Base-by-base conservation (phyloP, 2,329 filamentous ascomycete species). In the Coniochaeta pulveracea region DNA sequence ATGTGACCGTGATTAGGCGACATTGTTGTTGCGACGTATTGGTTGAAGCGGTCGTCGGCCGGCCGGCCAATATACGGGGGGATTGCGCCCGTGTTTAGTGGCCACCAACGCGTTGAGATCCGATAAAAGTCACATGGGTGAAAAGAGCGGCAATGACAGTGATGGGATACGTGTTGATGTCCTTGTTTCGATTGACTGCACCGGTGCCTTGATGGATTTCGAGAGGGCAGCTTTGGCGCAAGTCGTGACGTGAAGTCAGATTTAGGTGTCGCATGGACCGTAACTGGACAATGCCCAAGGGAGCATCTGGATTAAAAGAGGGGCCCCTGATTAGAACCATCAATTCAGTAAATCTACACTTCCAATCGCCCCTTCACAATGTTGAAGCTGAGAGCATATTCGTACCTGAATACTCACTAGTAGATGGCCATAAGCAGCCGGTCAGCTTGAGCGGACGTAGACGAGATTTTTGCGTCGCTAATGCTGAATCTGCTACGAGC, bases 1-100 rank as follows among this genome's bases (percentile, higher is more conserved):
- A 69, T 61, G 63, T 78, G 73, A 61, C 74, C 69, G 60, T 77
- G 76, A 58, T 68, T 62, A 61, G 76, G 63, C 56, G 76, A 76
- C 76, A 80, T 80, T 56, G 60, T 69, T 57, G 56, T 56, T 57
- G 59, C 58, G 51, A 54, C 54, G 55, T 58, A 63, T 59, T 64
- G 64, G 54, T 56, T 58, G 58, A 57, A 58, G 61, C 55, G 49
- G 54, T 54, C 46, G 53, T 58, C 55, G 57, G 59, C 55, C 52
- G 59, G 66, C 58, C 66, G 67, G 69, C n/a, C n/a, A 68, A 73
- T 72, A 65, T 67, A 68, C 62, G 52, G 48, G 49, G 44, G 43
- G 54, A 58, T 56, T 58, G 59, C 57, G 60, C 61, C 64, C 66
- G 66, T 63, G 61, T 66, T 60, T 52, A 54, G 56, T 51, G 58